Conservation (phyloP, 2,329 filamentous ascomycete species). For the Cytospora chrysosperma region DNA sequence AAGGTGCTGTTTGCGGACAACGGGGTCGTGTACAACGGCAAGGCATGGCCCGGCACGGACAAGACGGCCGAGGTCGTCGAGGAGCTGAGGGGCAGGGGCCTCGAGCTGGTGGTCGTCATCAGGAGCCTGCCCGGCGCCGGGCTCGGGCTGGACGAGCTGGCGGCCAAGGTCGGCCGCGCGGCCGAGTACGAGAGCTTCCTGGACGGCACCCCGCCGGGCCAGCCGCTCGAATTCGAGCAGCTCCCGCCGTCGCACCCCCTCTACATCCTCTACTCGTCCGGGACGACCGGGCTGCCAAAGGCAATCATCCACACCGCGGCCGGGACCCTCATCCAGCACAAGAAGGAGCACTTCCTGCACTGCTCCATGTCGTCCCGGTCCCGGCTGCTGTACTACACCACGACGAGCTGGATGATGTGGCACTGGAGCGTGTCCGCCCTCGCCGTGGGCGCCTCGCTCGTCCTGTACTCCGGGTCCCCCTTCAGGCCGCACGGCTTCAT, state of each 20-base stretch:
- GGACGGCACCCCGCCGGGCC: conserved; percentile 38
- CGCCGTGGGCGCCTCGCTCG: conserved; percentile 75
- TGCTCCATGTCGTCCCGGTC: conserved; percentile 73
- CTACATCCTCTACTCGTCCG: conserved; percentile 91
- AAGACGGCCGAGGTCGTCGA: conserved; percentile 79
- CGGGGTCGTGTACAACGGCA: conserved; percentile 86
- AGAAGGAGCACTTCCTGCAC: conserved; percentile 91
- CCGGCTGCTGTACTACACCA: conserved; percentile 89
- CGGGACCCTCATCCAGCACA: conserved; percentile 91
- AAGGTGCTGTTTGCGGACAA: conserved; percentile 84
- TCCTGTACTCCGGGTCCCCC: conserved; percentile 91
- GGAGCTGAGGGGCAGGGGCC: conserved; percentile 56
- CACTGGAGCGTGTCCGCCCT: conserved; percentile 91
- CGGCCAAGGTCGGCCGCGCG: conserved; percentile 39
- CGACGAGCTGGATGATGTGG: conserved; percentile 99
- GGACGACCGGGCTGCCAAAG: conserved; percentile 84
- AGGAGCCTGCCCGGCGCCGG: conserved; percentile 55
- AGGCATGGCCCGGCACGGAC: conserved; percentile 73
- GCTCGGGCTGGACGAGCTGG: conserved; percentile 43
- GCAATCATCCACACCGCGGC: conserved; percentile 91
- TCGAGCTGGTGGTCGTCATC: conserved; percentile 74
- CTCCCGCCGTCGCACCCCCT: conserved; percentile 83
- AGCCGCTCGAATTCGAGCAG: conserved; percentile 66
- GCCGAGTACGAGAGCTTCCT: conserved; percentile 49
- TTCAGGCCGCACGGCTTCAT: conserved; percentile 78